These are phyloP conservation scores for Candida insectalens DNA, from an alignment of 805 yeast genomes.

Conservation along the genomic window DNA sequence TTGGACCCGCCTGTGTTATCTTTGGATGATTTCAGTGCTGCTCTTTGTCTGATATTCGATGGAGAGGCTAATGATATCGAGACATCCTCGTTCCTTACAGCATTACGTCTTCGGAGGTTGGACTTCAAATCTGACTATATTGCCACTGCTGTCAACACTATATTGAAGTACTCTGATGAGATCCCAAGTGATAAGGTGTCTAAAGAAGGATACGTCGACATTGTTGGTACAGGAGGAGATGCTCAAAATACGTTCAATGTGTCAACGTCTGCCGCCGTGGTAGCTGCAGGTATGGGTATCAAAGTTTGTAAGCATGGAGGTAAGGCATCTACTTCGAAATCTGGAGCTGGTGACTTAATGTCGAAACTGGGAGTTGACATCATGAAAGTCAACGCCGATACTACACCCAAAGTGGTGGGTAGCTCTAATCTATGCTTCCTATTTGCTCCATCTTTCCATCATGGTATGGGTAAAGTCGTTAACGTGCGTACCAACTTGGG, in stretches of 20 bases:
- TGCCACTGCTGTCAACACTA: constrained; percentile 75
- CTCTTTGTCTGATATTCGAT: constrained; percentile 50
- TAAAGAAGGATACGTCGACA: constrained; percentile 57
- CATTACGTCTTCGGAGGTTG: constrained; percentile 59
- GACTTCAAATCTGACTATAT: constrained; percentile 78
- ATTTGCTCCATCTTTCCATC: constrained; percentile 92
- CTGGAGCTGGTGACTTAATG: constrained; percentile 91
- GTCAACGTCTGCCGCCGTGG: constrained; percentile 88
- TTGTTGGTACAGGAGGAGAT: constrained; percentile 99
- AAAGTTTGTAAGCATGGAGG: constrained; percentile 94
- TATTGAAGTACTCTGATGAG: constrained; percentile 52
- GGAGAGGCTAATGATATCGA: constrained; percentile 60
- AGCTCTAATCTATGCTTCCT: constrained; percentile 53
- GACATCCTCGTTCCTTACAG: constrained; percentile 70
- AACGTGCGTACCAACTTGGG: constrained; percentile 70
- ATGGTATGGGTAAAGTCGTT: constrained; percentile 81
- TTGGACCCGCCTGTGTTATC: constrained; percentile 51
- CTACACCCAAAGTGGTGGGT: constrained; percentile 51
- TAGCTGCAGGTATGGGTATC: constrained; percentile 81
- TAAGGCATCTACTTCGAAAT: constrained; percentile 84
- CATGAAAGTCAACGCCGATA: constrained; percentile 48
- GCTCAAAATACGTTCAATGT: constrained; percentile 97
- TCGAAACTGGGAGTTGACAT: constrained; percentile 76
- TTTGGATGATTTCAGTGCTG: constrained; percentile 54
- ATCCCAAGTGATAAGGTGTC: constrained; percentile 38